A percentile compares a stretch with the other conserved stretches of the same genome.
Conservation (phyloP, 441 rosid genomes). For the Daphne laureola region DNA sequence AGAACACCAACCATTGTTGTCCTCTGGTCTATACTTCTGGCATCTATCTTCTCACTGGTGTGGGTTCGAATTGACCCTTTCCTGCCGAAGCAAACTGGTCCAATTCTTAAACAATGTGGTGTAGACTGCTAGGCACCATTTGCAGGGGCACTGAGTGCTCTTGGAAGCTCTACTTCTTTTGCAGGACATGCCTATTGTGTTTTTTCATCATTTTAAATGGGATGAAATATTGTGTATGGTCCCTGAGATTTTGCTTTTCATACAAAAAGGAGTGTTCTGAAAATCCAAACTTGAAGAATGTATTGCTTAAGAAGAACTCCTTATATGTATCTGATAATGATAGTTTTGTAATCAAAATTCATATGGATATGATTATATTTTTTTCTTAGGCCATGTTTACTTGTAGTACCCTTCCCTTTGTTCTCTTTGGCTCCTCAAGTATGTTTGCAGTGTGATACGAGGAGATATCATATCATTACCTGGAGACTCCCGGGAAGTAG, state of each 20-base stretch:
- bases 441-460: too few species aligned
- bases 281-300: too few species aligned
- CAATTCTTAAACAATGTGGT: slow-evolving; percentile 79
- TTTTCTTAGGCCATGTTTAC: too few species aligned
- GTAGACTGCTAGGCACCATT: slow-evolving; percentile 55
- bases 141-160: not conserved
- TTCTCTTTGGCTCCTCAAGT: too few species aligned
- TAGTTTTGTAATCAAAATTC: too few species aligned
- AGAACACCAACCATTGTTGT: slow-evolving; percentile 89
- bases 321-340: too few species aligned
- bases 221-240: slow-evolving; percentile 9
- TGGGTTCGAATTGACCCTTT: slow-evolving; percentile 96
- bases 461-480: too few species aligned
- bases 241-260: not conserved
- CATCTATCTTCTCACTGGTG: slow-evolving; percentile 76
- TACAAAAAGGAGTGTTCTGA: not conserved
- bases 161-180: slow-evolving; percentile 12
- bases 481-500: too few species aligned
- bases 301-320: too few species aligned
- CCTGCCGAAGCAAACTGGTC: slow-evolving; percentile 82
- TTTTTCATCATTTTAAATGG: slow-evolving; percentile 3
- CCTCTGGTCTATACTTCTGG: slow-evolving; percentile 79
- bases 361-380: too few species aligned
- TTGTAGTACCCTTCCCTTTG: too few species aligned
- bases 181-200: not conserved